These are phyloP conservation scores for Diplodia corticola DNA, from an alignment of 2,329 filamentous ascomycete species.

Conservation along the genomic window DNA sequence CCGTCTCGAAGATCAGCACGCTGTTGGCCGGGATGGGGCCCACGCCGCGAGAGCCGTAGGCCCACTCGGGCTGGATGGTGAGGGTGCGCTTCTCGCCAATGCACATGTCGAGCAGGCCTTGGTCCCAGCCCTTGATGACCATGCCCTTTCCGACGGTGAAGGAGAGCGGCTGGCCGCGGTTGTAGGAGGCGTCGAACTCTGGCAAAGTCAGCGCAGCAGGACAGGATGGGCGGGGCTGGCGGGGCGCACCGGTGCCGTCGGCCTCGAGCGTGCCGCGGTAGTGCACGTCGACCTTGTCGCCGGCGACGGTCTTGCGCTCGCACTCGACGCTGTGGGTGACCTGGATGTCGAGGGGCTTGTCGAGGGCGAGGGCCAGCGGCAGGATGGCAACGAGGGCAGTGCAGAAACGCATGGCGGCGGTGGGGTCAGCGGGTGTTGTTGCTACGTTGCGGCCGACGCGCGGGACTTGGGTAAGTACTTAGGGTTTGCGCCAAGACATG, in stretches of 20 bases:
- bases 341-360: conserved; percentile 41
- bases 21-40: conserved; percentile 78
- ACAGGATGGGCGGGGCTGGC: neutral
- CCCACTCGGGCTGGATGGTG: conserved; percentile 84
- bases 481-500: no score
- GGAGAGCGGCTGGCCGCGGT: conserved; percentile 70
- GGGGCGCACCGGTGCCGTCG: conserved; percentile 56
- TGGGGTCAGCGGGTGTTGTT: neutral
- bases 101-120: conserved; percentile 91
- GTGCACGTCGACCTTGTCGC: conserved; percentile 50
- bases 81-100: conserved; percentile 87
- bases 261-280: conserved; percentile 51
- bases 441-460: no score
- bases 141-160: conserved; percentile 79
- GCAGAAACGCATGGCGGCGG: conserved; percentile 20
- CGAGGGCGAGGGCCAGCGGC: conserved; percentile 18
- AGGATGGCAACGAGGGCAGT: conserved; percentile 13
- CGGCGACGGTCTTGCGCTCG: conserved; percentile 46
- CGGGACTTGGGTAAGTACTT: no score
- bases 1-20: conserved; percentile 91
- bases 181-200: conserved; percentile 77
- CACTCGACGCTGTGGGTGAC: conserved; percentile 45
- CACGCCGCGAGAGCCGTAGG: conserved; percentile 73
- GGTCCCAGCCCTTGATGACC: conserved; percentile 94
- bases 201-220: neutral